Base-by-base conservation (phyloP, 768 basidiomycete genomes). In the Hysterangium stoloniferum region DNA sequence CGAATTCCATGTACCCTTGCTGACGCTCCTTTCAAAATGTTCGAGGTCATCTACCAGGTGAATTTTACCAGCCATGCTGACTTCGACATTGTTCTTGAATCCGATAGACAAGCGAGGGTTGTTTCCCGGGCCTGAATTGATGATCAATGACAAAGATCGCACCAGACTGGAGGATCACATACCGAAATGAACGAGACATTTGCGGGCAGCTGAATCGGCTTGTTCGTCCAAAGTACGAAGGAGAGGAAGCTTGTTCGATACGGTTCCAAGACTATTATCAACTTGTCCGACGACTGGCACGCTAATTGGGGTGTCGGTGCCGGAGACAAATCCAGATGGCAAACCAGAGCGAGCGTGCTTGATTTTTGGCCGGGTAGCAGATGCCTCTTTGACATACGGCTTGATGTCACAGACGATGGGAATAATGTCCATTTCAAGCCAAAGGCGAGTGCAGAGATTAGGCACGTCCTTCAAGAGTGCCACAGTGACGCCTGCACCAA, bases 21-120 rank as follows among this genome's bases (percentile, higher is more conserved):
- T 73, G 52, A 89, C 88, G 3, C 83, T 82, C 58, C 80, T 77
- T 62, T 77, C 70, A 67, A 80, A 95, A 54, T 83, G 84, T 2
- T 84, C 78, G 36, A 94, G 70, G 61, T 87, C 87, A 59, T 91
- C 88, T 54, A 91, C 72, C 20, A 95, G 75, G 62, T 87, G 85
- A 54, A 94, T 88, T 66, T 86, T 85, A 6, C 88, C 89, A 34
- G 72, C 87, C 29, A 86, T 82, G 61, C 94, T 92, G 43, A 94
- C 92, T 45, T 81, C 77, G 57, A 94, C 92, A 59, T 87, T 84
- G 65, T 94, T 90, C 56, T 86, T 82, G 40, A 84, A 75, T 4
- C 84, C 88, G 61, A 91, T 90, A 62, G 70, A 78, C 24, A 91
- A 74, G 57, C 88, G 82, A 20, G 88, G 88, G 65, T 87, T 89